phyloP scores from a whole-genome alignment of 1,139 yeast species.

The Geotrichum carabidarum region DNA sequence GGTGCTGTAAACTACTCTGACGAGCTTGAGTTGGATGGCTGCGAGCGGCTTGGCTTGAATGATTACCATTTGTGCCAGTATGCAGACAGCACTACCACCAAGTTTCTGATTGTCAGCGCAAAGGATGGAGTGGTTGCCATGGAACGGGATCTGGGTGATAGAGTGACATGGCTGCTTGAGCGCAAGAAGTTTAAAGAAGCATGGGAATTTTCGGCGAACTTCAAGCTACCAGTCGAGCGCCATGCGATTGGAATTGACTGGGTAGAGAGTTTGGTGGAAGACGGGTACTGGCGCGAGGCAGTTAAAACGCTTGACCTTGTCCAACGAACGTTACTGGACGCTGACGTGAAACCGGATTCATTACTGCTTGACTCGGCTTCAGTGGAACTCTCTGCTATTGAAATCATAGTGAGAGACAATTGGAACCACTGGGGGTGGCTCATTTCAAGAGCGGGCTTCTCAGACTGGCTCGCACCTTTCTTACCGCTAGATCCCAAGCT shows the following conservation, averaged over 20 bases:
- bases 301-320: slow-evolving; percentile 47
- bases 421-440: slow-evolving; percentile 66
- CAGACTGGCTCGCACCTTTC: slow-evolving; percentile 45
- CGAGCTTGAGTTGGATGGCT: slow-evolving; percentile 56
- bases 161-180: slow-evolving; percentile 65
- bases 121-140: slow-evolving; percentile 74
- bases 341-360: slow-evolving; percentile 15
- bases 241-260: slow-evolving; percentile 59
- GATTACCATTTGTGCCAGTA: slow-evolving; percentile 55
- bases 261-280: slow-evolving; percentile 49
- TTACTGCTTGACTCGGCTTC: not conserved
- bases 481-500: slow-evolving; percentile 47
- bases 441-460: slow-evolving; percentile 49
- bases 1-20: slow-evolving; percentile 81
- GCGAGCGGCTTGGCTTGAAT: slow-evolving; percentile 62
- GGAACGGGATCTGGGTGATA: slow-evolving; percentile 62
- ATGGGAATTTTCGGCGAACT: slow-evolving; percentile 64
- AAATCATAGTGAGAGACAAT: slow-evolving; percentile 31
- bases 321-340: slow-evolving; percentile 33
- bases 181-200: slow-evolving; percentile 56
- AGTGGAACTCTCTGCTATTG: not conserved
- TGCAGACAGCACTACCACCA: slow-evolving; percentile 24
- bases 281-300: slow-evolving; percentile 54
- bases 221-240: slow-evolving; percentile 49
- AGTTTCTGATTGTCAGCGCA: slow-evolving; percentile 70